Evolutionary conservation across 345 rosid genomes (phyloP).

Genomic region (Populus simonii): DNA sequence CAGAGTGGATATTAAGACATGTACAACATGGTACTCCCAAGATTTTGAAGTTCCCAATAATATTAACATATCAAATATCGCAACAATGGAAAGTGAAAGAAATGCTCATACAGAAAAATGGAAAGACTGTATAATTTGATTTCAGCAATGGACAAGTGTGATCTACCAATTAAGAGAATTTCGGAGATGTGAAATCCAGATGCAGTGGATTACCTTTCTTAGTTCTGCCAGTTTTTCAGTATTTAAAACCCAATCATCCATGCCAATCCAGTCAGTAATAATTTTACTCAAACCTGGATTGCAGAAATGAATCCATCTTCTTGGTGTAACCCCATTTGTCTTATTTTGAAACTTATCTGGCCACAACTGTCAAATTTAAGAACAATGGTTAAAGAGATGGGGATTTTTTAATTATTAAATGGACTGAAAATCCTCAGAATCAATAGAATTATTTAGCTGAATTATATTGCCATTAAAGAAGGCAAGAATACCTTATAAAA

Average conservation of each 20-base stretch:
- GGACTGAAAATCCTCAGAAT: not conserved
- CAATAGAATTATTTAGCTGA: too few relatives aligned
- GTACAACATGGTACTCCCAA: too few relatives aligned
- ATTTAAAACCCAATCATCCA: conserved; percentile 46
- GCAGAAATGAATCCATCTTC: conserved; percentile 55
- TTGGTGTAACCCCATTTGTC: conserved; percentile 56
- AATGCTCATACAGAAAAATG: not conserved
- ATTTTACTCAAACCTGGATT: conserved; percentile 43
- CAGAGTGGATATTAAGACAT: too few relatives aligned
- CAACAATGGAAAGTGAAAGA: not conserved
- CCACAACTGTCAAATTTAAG: conserved; percentile 37
- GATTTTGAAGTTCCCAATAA: not conserved
- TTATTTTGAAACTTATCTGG: conserved; percentile 56
- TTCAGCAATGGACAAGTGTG: not conserved
- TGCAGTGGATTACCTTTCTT: conserved; percentile 35
- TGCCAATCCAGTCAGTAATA: conserved; percentile 48
- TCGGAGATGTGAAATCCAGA: not conserved
- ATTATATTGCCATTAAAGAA: not conserved
- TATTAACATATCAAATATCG: not conserved
- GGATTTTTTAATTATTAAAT: not conserved
- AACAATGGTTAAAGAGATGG: too few relatives aligned
- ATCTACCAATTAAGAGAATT: conserved; percentile 5
- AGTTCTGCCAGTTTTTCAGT: conserved; percentile 30
- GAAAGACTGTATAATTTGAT: not conserved
- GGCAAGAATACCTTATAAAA: conserved; percentile 46